Conservation (phyloP, 768 basidiomycete genomes). For the Leccinum rimulosum region DNA sequence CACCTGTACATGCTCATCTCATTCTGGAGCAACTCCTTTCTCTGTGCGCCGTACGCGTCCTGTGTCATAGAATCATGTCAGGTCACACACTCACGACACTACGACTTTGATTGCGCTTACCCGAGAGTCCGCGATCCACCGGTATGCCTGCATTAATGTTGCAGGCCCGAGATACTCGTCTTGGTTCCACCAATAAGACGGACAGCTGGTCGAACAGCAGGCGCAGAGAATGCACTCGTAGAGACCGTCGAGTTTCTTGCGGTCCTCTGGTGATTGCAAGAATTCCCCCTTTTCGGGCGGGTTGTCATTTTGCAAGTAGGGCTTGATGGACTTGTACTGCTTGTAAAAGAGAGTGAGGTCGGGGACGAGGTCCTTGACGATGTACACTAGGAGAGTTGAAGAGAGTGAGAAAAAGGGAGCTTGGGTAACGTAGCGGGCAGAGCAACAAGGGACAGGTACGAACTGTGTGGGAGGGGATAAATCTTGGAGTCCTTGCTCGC, state of each 20-base stretch:
- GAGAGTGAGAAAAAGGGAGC: neutral
- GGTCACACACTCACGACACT: neutral
- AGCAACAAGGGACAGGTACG: slow-evolving; percentile 29
- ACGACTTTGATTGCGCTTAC: slow-evolving; percentile 58
- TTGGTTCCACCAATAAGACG: slow-evolving; percentile 99
- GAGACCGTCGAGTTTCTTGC: slow-evolving; percentile 93
- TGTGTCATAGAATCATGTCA: slow-evolving; percentile 24
- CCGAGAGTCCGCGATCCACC: slow-evolving; percentile 97
- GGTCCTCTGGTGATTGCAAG: slow-evolving; percentile 87
- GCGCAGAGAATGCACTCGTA: slow-evolving; percentile 98
- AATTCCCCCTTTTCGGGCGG: slow-evolving; percentile 82
- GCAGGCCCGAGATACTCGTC: slow-evolving; percentile 98
- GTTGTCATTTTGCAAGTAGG: slow-evolving; percentile 92
- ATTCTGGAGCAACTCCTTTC: slow-evolving; percentile 93
- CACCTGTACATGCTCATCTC: slow-evolving; percentile 95
- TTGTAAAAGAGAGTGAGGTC: slow-evolving; percentile 94
- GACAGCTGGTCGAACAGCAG: slow-evolving; percentile 97
- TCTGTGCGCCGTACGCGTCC: slow-evolving; percentile 75
- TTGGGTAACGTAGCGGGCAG: neutral
- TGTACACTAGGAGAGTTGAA: slow-evolving; percentile 66
- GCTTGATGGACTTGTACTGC: slow-evolving; percentile 99
- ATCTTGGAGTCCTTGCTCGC: slow-evolving; percentile 76
- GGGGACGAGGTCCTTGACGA: slow-evolving; percentile 97
- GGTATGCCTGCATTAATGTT: slow-evolving; percentile 93
- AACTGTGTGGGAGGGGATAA: slow-evolving; percentile 97